Evolutionary conservation across 192 early-diverging fungal species (phyloP).

Genomic region (Umbelopsis vinacea): DNA sequence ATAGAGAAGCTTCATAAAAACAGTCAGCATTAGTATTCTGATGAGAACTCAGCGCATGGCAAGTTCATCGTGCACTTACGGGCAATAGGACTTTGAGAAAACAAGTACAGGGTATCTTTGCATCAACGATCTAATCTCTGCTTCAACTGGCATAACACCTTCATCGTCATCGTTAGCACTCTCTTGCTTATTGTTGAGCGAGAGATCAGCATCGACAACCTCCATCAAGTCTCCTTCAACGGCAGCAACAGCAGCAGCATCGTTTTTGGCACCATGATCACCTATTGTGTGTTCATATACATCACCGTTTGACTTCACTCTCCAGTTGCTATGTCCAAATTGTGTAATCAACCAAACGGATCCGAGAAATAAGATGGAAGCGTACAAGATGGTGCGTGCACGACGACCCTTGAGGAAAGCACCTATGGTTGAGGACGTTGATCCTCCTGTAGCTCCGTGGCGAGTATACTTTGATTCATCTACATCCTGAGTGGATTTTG

Average conservation of each 20-base stretch:
- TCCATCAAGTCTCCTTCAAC: conserved; percentile 17
- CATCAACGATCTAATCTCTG: conserved; percentile 9
- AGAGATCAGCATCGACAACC: not conserved
- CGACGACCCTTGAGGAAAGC: conserved; percentile 12
- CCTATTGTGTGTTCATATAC: not conserved
- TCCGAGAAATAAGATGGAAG: not conserved
- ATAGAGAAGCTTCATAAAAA: conserved; percentile 18
- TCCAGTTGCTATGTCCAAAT: conserved; percentile 8
- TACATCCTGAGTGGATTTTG: conserved; percentile 8
- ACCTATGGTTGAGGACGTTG: not conserved
- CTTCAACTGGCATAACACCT: not conserved
- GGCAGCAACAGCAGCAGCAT: conserved; percentile 12
- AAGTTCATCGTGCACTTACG: conserved; percentile 6
- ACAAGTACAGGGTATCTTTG: conserved; percentile 23
- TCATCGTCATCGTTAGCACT: not conserved
- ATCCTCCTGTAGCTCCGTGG: not conserved
- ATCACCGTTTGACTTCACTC: not conserved
- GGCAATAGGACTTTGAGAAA: conserved; percentile 32
- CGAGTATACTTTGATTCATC: conserved; percentile 16
- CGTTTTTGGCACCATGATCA: not conserved
- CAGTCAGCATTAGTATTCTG: not conserved
- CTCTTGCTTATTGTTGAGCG: conserved; percentile 5
- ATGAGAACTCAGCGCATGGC: not conserved
- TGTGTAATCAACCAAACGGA: conserved; percentile 14
- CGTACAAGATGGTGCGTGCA: conserved; percentile 10